phyloP scores from a whole-genome alignment of 2,329 filamentous ascomycete genomes.

The Clonostachys solani region DNA sequence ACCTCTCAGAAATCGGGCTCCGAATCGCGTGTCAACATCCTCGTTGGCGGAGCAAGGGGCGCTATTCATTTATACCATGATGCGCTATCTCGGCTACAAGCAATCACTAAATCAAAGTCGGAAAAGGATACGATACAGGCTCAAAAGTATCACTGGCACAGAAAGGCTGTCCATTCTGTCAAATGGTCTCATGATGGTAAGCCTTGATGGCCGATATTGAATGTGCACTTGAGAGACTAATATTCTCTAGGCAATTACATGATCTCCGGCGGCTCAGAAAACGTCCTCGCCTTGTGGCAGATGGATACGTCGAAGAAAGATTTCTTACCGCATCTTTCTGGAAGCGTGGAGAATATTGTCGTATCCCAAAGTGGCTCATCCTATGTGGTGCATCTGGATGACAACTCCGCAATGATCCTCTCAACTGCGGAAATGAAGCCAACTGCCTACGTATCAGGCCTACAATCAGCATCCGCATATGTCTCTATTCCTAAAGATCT shows the following conservation, averaged over 20 bases:
- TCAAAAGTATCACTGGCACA: slow-evolving; percentile 86
- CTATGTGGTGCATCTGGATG: slow-evolving; percentile 81
- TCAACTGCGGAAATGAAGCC: slow-evolving; percentile 88
- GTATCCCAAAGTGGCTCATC: slow-evolving; percentile 76
- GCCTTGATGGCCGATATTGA: slow-evolving; percentile 4
- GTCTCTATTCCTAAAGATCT: slow-evolving; percentile 45
- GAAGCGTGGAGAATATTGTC: slow-evolving; percentile 77
- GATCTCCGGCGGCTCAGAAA: slow-evolving; percentile 88
- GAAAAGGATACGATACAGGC: slow-evolving; percentile 47
- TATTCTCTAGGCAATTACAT: slow-evolving; percentile 72
- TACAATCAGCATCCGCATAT: slow-evolving; percentile 62
- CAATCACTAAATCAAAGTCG: slow-evolving; percentile 27
- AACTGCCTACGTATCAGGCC: slow-evolving; percentile 76
- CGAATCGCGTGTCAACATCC: slow-evolving; percentile 60
- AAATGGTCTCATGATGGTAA: slow-evolving; percentile 92
- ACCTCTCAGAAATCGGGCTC: slow-evolving; percentile 11
- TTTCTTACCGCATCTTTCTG: slow-evolving; percentile 85
- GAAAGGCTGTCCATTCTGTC: slow-evolving; percentile 73
- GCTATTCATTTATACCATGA: slow-evolving; percentile 80
- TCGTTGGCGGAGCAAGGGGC: slow-evolving; percentile 72
- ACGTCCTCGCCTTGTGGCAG: slow-evolving; percentile 89
- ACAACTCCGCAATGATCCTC: slow-evolving; percentile 88
- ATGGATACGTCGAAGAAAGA: slow-evolving; percentile 80
- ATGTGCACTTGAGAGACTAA: slow-evolving; percentile 16
- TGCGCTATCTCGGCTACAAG: slow-evolving; percentile 55